Conservation (phyloP, 208 protist genomes). For the Leishmania major region DNA sequence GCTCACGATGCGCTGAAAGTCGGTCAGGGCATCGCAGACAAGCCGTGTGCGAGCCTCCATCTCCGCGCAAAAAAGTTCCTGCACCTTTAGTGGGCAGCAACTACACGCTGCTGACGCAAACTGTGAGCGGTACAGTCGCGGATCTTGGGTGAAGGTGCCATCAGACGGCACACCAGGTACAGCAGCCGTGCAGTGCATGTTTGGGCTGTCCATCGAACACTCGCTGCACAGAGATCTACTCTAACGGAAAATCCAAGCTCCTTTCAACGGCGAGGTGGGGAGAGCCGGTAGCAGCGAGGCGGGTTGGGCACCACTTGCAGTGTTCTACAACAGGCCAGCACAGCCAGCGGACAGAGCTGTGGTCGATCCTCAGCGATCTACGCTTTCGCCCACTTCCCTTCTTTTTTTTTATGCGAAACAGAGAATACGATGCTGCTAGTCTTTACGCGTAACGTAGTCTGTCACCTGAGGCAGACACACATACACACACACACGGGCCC, state of each 20-base stretch:
- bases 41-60: slow-evolving; percentile 57
- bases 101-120: not conserved
- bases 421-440: not conserved
- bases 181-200: not conserved
- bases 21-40: slow-evolving; percentile 62
- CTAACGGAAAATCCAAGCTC: not conserved
- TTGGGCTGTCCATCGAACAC: not conserved
- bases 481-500: no score
- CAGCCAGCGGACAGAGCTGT: not conserved
- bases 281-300: not conserved
- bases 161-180: not conserved
- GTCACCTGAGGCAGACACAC: not conserved
- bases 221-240: not conserved
- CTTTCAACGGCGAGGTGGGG: not conserved
- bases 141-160: slow-evolving; percentile 30
- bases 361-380: not conserved
- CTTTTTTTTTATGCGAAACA: not conserved
- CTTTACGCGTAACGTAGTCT: not conserved
- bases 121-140: not conserved
- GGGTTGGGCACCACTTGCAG: not conserved
- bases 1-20: slow-evolving; percentile 75
- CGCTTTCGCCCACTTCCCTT: not conserved
- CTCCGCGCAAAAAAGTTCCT: slow-evolving; percentile 57
- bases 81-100: slow-evolving; percentile 2
- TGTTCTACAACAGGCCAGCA: not conserved